Percentiles rank a stretch among this genome's conserved stretches.
phyloP scores from a whole-genome alignment of 176 grass and related monocot species.

The Aegilops bicornis region DNA sequence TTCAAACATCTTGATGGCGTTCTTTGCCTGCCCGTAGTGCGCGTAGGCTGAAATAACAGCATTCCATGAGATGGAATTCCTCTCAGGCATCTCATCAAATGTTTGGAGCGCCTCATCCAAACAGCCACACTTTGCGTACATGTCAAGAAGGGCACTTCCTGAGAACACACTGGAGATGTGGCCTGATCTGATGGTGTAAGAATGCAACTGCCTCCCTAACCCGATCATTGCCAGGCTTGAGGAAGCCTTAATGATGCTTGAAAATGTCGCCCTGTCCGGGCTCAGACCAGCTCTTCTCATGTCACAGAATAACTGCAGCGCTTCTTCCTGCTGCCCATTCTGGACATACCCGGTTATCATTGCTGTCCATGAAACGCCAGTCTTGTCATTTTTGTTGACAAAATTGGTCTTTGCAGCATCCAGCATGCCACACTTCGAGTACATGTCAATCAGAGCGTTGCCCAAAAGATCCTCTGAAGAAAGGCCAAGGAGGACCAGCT shows the following conservation, averaged over 20 bases:
- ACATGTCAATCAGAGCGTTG: constrained; percentile 78
- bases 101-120: constrained; percentile 49
- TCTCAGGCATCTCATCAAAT: constrained; percentile 80
- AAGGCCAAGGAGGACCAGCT: constrained; percentile 47
- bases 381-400: constrained; percentile 41
- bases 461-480: constrained; percentile 50
- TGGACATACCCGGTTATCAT: constrained; percentile 63
- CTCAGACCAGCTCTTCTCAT: constrained; percentile 62
- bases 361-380: constrained; percentile 56
- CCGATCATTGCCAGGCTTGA: constrained; percentile 54
- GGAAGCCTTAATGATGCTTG: constrained; percentile 65
- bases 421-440: constrained; percentile 62
- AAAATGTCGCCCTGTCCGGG: constrained; percentile 61
- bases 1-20: constrained; percentile 79
- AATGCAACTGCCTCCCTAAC: constrained; percentile 65
- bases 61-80: constrained; percentile 87
- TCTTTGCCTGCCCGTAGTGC: constrained; percentile 65
- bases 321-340: constrained; percentile 55
- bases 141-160: constrained; percentile 82
- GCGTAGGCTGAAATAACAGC: constrained; percentile 70
- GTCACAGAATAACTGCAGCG: constrained; percentile 42
- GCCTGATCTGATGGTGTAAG: constrained; percentile 52
- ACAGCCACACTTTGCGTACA: constrained; percentile 84
- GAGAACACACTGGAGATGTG: constrained; percentile 56
- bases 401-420: constrained; percentile 46